Conservation (phyloP, 768 basidiomycete species). For the Pleurotus pulmonarius region DNA sequence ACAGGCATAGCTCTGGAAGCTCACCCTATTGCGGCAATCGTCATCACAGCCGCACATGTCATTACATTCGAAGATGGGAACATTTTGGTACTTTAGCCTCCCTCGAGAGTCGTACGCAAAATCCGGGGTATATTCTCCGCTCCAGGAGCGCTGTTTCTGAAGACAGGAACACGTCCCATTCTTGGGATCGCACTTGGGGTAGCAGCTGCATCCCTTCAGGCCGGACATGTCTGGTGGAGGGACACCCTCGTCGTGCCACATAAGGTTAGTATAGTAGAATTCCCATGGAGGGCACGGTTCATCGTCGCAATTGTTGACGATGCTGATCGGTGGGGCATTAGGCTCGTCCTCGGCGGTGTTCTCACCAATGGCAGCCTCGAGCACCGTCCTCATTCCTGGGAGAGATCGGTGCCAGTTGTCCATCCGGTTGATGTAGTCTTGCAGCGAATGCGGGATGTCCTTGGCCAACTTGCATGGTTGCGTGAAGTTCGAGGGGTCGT, state of each 20-base stretch:
- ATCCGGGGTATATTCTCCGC: slow-evolving; percentile 32
- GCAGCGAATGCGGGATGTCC: slow-evolving; percentile 59
- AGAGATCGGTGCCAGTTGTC: slow-evolving; percentile 34
- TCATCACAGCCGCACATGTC: slow-evolving; percentile 76
- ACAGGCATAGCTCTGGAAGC: slow-evolving; percentile 15
- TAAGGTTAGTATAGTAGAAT: slow-evolving; percentile 81
- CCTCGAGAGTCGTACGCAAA: slow-evolving; percentile 72
- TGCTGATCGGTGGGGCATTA: slow-evolving; percentile 59
- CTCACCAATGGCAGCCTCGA: slow-evolving; percentile 62
- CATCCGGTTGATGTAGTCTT: slow-evolving; percentile 63
- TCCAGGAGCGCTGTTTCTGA: slow-evolving; percentile 45
- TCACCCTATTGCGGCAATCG: slow-evolving; percentile 77
- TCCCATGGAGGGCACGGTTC: slow-evolving; percentile 80
- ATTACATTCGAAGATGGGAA: slow-evolving; percentile 86
- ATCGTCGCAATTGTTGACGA: slow-evolving; percentile 65
- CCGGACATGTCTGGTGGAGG: slow-evolving; percentile 57
- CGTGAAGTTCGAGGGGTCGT: slow-evolving; percentile 27
- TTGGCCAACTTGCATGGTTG: slow-evolving; percentile 32
- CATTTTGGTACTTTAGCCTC: slow-evolving; percentile 40
- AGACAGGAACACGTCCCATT: slow-evolving; percentile 73
- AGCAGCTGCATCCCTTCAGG: slow-evolving; percentile 69
- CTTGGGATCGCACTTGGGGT: slow-evolving; percentile 71
- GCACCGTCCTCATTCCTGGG: slow-evolving; percentile 45
- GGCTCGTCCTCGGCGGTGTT: slow-evolving; percentile 67
- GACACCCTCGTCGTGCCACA: slow-evolving; percentile 71